A percentile compares a stretch with the other conserved stretches of the same genome.
phyloP scores from a whole-genome alignment of 495 filamentous ascomycete genomes.

The Penicillium waksmanii region DNA sequence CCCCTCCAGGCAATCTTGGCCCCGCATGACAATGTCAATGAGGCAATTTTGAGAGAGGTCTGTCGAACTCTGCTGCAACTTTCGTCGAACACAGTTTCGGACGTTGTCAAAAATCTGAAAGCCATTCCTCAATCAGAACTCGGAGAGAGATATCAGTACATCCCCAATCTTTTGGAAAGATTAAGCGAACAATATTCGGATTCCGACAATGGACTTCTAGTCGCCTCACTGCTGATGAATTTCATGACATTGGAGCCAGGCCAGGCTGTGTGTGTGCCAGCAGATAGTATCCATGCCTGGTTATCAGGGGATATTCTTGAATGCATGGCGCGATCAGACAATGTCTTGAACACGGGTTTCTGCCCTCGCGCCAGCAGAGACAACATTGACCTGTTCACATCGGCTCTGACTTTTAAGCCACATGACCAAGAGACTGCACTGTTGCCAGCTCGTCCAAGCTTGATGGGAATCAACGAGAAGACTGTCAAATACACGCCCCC shows the following conservation, averaged over 20 bases:
- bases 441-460: constrained; percentile 44
- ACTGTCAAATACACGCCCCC: constrained; percentile 64
- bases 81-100: constrained; percentile 50
- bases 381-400: constrained; percentile 60
- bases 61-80: constrained; percentile 58
- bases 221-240: constrained; percentile 70
- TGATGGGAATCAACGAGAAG: constrained; percentile 53
- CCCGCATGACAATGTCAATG: constrained; percentile 50
- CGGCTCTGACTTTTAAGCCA: constrained; percentile 61
- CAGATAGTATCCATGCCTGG: constrained; percentile 77
- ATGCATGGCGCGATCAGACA: constrained; percentile 80
- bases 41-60: constrained; percentile 59
- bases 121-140: constrained; percentile 44
- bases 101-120: constrained; percentile 51
- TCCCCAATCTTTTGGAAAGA: constrained; percentile 61
- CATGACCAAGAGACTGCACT: constrained; percentile 56
- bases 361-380: constrained; percentile 66
- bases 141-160: constrained; percentile 51
- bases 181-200: constrained; percentile 63
- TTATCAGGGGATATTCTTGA: constrained; percentile 79
- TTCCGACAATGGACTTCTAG: constrained; percentile 56
- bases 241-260: constrained; percentile 64
- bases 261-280: constrained; percentile 71
- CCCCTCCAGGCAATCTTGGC: constrained; percentile 56
- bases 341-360: constrained; percentile 74